A percentile compares a stretch with the other conserved stretches of the same genome.
Evolutionary conservation across 768 basidiomycete species (phyloP).

Genomic region (Russula abietina): DNA sequence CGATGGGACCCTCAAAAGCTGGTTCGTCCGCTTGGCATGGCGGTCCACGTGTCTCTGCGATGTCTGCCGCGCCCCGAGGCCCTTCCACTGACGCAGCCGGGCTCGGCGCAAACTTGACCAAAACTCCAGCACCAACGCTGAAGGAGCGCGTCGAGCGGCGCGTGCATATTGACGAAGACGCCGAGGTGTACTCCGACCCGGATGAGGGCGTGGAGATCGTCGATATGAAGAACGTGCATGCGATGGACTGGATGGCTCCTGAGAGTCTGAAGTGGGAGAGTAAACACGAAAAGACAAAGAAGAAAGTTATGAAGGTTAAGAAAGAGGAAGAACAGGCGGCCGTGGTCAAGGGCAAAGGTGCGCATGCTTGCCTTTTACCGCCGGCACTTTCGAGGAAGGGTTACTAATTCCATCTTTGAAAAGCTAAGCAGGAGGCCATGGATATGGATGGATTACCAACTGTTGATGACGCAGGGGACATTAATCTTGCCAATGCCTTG

Average conservation of each 20-base stretch:
- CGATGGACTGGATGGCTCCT: slow-evolving; percentile 88
- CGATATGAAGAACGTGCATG: slow-evolving; percentile 69
- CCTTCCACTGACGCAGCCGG: slow-evolving; percentile 32
- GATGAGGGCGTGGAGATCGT: slow-evolving; percentile 85
- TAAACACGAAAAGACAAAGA: slow-evolving; percentile 34
- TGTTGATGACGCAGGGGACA: slow-evolving; percentile 30
- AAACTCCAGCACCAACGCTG: slow-evolving; percentile 44
- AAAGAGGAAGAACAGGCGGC: slow-evolving; percentile 38
- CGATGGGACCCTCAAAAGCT: slow-evolving; percentile 73
- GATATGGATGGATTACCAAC: slow-evolving; percentile 24
- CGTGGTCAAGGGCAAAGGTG: slow-evolving; percentile 35
- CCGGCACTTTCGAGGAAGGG: not conserved
- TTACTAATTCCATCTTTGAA: not conserved
- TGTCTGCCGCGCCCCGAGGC: slow-evolving; percentile 42
- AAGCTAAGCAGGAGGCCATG: slow-evolving; percentile 26
- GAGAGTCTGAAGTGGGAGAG: slow-evolving; percentile 57
- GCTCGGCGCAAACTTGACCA: slow-evolving; percentile 46
- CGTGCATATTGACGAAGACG: slow-evolving; percentile 40
- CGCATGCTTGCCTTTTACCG: slow-evolving; percentile 1
- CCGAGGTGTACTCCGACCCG: slow-evolving; percentile 76
- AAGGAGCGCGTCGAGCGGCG: slow-evolving; percentile 34
- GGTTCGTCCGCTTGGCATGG: slow-evolving; percentile 50
- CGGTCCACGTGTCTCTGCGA: slow-evolving; percentile 51
- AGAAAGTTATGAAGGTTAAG: slow-evolving; percentile 33
- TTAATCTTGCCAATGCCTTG: slow-evolving; percentile 53